A percentile compares a stretch with the other conserved stretches of the same genome.
Evolutionary conservation across 192 early-diverging fungal genomes (phyloP).

Genomic region (Podochytrium sp.): DNA sequence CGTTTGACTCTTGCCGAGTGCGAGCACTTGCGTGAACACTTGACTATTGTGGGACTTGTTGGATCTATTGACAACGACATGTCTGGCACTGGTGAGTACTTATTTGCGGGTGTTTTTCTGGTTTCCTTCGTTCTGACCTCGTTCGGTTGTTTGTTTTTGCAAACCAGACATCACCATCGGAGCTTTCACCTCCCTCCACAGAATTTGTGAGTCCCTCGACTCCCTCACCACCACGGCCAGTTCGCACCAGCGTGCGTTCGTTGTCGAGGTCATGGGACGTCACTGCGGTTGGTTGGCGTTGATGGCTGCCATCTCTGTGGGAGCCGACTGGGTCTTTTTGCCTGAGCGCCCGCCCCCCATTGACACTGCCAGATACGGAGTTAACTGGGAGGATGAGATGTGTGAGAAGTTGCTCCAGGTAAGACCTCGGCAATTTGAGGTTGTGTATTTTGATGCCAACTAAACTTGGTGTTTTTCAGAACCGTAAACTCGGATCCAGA

Average conservation of each 20-base stretch:
- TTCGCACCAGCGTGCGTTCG: slow-evolving; percentile 95
- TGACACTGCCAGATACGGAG: slow-evolving; percentile 53
- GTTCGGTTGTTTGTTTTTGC: background rate
- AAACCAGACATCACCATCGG: slow-evolving; percentile 93
- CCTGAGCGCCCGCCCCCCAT: slow-evolving; percentile 87
- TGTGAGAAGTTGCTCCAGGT: slow-evolving; percentile 73
- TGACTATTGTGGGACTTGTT: slow-evolving; percentile 96
- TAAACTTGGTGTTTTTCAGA: slow-evolving; percentile 73
- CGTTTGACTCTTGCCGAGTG: slow-evolving; percentile 64
- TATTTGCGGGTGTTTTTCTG: no score
- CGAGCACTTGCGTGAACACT: slow-evolving; percentile 57
- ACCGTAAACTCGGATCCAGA: slow-evolving; percentile 83
- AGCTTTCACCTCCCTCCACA: slow-evolving; percentile 87
- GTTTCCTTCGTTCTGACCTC: slow-evolving; percentile 35
- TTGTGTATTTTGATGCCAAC: background rate
- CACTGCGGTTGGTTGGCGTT: slow-evolving; percentile 94
- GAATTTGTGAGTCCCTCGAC: slow-evolving; percentile 96
- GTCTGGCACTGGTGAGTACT: slow-evolving; percentile 47
- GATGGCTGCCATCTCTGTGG: slow-evolving; percentile 74
- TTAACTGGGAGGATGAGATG: slow-evolving; percentile 90
- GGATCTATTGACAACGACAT: slow-evolving; percentile 97
- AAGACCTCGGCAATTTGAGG: slow-evolving; percentile 16
- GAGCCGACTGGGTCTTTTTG: slow-evolving; percentile 95
- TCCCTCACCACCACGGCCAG: slow-evolving; percentile 89
- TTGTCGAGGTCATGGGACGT: slow-evolving; percentile 98